A percentile compares a stretch with the other conserved stretches of the same genome.
Evolutionary conservation across 768 basidiomycete species (phyloP).

Genomic region (Pulveroboletus sp.): DNA sequence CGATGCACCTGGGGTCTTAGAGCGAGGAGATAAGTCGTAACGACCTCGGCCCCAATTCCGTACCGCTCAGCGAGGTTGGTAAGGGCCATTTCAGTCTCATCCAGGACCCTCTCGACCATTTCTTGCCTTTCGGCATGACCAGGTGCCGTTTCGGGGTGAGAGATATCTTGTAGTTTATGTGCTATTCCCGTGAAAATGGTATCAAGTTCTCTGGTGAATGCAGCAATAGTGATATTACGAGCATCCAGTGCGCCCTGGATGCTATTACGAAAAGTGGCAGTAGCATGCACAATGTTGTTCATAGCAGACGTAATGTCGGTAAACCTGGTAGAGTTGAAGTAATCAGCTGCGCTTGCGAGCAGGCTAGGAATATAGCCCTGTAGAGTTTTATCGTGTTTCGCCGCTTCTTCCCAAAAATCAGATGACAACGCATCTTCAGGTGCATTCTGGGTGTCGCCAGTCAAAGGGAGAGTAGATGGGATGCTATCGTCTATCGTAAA

Average conservation of each 20-base stretch:
- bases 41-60: constrained; percentile 5
- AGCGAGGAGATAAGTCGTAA: neutral
- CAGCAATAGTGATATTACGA: constrained; percentile 5
- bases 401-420: constrained; percentile 7
- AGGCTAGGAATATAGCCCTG: constrained; percentile 3
- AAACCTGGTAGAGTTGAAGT: constrained; percentile 8
- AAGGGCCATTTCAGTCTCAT: constrained; percentile 3
- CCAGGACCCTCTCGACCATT: constrained; percentile 7
- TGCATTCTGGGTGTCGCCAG: too few relatives aligned
- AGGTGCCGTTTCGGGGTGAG: constrained; percentile 1
- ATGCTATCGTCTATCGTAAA: too few relatives aligned
- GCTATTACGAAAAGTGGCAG: constrained; percentile 9
- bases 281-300: constrained; percentile 10
- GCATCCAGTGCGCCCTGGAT: constrained; percentile 10
- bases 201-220: constrained; percentile 12
- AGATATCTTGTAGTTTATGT: constrained; percentile 2
- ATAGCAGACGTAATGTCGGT: constrained; percentile 2
- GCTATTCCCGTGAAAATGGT: constrained; percentile 3
- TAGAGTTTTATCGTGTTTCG: neutral
- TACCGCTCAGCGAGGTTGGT: neutral
- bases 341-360: neutral
- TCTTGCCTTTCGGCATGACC: constrained; percentile 2
- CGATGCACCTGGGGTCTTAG: constrained; percentile 6
- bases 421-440: too few relatives aligned
- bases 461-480: too few relatives aligned